Base-by-base conservation (phyloP, 768 basidiomycete species). In the Glaciozyma martinii region DNA sequence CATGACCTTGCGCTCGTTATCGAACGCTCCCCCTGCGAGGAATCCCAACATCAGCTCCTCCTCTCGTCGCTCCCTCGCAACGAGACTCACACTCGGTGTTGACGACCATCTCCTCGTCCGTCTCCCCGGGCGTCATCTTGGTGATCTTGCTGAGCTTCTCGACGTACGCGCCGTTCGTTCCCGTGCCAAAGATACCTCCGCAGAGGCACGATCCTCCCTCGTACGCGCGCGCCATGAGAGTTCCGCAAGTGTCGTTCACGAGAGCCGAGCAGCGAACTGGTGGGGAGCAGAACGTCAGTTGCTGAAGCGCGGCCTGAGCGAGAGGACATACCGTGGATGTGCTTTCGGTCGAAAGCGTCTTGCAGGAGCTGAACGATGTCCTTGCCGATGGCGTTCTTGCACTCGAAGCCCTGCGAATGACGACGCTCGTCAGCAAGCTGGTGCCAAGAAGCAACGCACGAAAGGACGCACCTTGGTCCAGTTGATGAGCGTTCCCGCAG, bases 81-180 rank as follows among this genome's bases (percentile, higher is more conserved):
- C 27, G 27, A 30, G 23, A 43, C 63, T 30, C 54, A 66, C 94
- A 98, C 78, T 98, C 95, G 10, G 89, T 89, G 78, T 99, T 99
- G 62, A 98, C 84, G 61, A 97, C 83, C 95, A 99, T 99, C 69
- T 82, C 73, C 71, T 58, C 78, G 30, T 83, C 79, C 50, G 78
- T 81, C 61, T 88, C 84, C 23, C 25, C 33, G 37, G 62, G 40
- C 63, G 49, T 56, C 12, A 95, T 81, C 77, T 98, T 98, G 47
- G 81, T 84, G 74, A 98, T 85, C 58, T 90, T 91, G 58, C 83
- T 81, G 44, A 92, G 79, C 70, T 88, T 82, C 76, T 98, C 94
- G 56, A 99, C 83, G 77, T 95, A 99, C 16, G 95, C 95, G 37
- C 95, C 95, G 74, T 99, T 99, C 8, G 95, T 98, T 23, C 95